Conservation (phyloP, 768 basidiomycete species). For the Mycena alexandri region DNA sequence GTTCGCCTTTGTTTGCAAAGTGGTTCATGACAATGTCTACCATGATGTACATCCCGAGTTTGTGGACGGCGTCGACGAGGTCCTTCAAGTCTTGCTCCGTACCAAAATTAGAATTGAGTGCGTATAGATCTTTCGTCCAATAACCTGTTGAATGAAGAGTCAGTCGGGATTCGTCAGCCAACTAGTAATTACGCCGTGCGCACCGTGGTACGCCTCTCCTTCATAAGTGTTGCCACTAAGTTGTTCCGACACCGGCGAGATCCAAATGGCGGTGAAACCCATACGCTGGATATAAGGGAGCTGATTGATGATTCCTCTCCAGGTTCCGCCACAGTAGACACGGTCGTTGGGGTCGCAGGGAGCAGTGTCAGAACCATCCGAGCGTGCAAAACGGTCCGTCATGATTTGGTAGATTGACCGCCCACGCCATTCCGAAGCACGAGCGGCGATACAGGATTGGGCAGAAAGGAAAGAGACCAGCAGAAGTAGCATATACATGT, state of each 20-base stretch:
- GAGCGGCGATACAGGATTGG: constrained; percentile 50
- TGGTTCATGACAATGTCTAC: constrained; percentile 76
- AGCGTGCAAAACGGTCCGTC: constrained; percentile 69
- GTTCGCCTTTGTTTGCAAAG: constrained; percentile 54
- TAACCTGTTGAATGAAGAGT: constrained; percentile 11
- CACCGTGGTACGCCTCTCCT: constrained; percentile 73
- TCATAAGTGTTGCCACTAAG: constrained; percentile 64
- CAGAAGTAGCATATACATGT: constrained; percentile 36
- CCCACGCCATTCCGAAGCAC: constrained; percentile 64
- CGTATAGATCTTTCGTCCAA: constrained; percentile 57
- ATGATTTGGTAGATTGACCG: constrained; percentile 69
- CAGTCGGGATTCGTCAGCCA: not conserved
- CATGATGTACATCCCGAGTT: constrained; percentile 68
- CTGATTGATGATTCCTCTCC: constrained; percentile 63
- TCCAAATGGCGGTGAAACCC: constrained; percentile 79
- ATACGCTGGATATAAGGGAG: constrained; percentile 74
- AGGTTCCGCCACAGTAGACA: constrained; percentile 73
- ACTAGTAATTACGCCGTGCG: not conserved
- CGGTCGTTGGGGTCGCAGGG: constrained; percentile 60
- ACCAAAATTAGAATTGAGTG: constrained; percentile 70
- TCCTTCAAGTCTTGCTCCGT: constrained; percentile 66
- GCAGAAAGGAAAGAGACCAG: constrained; percentile 37
- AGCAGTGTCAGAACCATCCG: constrained; percentile 54
- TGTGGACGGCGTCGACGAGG: constrained; percentile 66
- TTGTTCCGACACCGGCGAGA: constrained; percentile 69